These are phyloP conservation scores for Neofusicoccum cordaticola DNA, from an alignment of 2,329 filamentous ascomycete species.

Conservation along the genomic window DNA sequence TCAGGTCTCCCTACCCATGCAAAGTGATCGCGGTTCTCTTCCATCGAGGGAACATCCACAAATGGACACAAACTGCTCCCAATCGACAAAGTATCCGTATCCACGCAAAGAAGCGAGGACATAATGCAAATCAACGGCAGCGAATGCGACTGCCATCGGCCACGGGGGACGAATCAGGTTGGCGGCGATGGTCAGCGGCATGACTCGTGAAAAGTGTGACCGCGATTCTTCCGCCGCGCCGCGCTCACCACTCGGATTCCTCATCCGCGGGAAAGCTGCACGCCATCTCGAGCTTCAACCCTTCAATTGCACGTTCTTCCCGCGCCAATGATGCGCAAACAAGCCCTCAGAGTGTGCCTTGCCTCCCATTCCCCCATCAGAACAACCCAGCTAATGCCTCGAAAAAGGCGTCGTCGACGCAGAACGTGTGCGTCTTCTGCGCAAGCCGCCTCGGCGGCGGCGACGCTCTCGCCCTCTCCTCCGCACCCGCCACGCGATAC, in stretches of 20 bases:
- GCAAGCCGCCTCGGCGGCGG: constrained; percentile 30
- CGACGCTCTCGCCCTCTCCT: constrained; percentile 19
- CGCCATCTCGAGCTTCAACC: background rate
- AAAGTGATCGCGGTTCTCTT: no score
- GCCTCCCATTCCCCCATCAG: no score
- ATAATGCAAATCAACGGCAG: no score
- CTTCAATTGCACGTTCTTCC: background rate
- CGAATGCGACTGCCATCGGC: background rate
- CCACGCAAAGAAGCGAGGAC: no score
- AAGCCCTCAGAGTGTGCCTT: background rate
- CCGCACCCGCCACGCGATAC: constrained; percentile 18
- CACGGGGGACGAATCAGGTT: background rate
- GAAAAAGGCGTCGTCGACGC: constrained; percentile 31
- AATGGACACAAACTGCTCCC: no score
- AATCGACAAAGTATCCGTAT: no score
- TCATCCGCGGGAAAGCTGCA: background rate
- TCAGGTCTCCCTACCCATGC: no score
- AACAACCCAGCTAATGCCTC: background rate
- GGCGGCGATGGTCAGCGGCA: background rate
- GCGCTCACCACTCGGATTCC: background rate
- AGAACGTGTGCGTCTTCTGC: constrained; percentile 39
- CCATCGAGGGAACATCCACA: no score
- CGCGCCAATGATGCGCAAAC: constrained; percentile 10
- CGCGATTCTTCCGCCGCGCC: background rate
- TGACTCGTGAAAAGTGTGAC: background rate